Percentiles rank a stretch among this genome's conserved stretches.
Conservation (phyloP, 176 grass and related monocot species). For the Ensete ventricosum region DNA sequence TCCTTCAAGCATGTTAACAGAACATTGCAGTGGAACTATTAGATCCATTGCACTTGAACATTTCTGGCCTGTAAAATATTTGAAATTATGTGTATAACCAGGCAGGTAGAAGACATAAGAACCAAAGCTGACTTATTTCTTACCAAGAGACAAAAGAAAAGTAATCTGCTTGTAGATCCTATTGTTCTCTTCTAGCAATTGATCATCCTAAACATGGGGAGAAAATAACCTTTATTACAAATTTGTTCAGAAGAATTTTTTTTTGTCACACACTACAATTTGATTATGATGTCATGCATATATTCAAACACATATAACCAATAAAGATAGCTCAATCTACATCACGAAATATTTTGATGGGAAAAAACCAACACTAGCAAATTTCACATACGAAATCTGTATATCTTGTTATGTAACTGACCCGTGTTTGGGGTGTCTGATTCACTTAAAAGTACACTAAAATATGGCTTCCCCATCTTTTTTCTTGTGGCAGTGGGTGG, state of each 20-base stretch:
- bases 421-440: no score
- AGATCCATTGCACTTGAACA: slow-evolving; percentile 28
- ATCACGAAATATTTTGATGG: not conserved
- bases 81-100: not conserved
- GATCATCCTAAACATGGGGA: slow-evolving; percentile 30
- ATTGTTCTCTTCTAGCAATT: slow-evolving; percentile 20
- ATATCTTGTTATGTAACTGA: no score
- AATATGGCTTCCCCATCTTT: not conserved
- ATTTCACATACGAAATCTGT: no score
- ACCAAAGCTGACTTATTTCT: slow-evolving; percentile 10
- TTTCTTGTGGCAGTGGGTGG: not conserved
- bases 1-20: slow-evolving; percentile 92
- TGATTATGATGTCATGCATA: slow-evolving; percentile 3
- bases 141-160: slow-evolving; percentile 62
- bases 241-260: not conserved
- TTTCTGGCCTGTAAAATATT: slow-evolving; percentile 11
- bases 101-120: not conserved
- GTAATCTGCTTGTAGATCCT: slow-evolving; percentile 66
- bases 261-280: not conserved
- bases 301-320: not conserved
- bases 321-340: not conserved
- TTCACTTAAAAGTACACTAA: not conserved
- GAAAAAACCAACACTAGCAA: no score
- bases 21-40: slow-evolving; percentile 53
- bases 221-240: not conserved